Conservation (phyloP, 192 early-diverging fungal species). For the Chytriomyces sp. region DNA sequence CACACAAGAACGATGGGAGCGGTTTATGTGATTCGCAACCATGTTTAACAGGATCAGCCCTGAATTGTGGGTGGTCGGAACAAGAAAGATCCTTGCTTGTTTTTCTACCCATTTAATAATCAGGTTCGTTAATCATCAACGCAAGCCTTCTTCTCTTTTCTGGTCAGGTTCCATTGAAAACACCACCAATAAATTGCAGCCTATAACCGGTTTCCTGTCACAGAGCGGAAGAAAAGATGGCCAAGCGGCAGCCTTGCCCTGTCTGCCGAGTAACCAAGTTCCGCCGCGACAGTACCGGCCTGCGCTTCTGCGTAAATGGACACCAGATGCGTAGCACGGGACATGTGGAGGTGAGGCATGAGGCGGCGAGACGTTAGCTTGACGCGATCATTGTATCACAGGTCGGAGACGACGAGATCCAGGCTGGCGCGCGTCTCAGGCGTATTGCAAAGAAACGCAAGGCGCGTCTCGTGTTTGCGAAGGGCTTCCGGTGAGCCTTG, state of each 20-base stretch:
- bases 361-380: neutral
- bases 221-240: too few relatives aligned
- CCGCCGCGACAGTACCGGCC: constrained; percentile 7
- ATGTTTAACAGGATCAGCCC: too few relatives aligned
- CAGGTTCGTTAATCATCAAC: too few relatives aligned
- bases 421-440: neutral
- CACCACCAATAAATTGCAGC: too few relatives aligned
- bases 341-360: constrained; percentile 3
- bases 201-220: too few relatives aligned
- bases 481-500: constrained; percentile 7
- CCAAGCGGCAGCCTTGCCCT: constrained; percentile 9
- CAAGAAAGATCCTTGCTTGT: too few relatives aligned
- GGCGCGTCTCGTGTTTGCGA: constrained; percentile 6
- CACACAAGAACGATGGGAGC: too few relatives aligned
- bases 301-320: constrained; percentile 27
- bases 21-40: too few relatives aligned
- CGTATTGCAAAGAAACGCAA: neutral
- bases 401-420: constrained; percentile 19
- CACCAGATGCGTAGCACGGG: constrained; percentile 12
- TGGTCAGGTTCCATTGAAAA: too few relatives aligned
- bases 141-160: too few relatives aligned
- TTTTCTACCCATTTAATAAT: too few relatives aligned
- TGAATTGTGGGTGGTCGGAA: too few relatives aligned
- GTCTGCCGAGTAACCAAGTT: constrained; percentile 8
- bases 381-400: neutral